phyloP scores from a whole-genome alignment of 129 eudicot genomes.

The Daucus carota region DNA sequence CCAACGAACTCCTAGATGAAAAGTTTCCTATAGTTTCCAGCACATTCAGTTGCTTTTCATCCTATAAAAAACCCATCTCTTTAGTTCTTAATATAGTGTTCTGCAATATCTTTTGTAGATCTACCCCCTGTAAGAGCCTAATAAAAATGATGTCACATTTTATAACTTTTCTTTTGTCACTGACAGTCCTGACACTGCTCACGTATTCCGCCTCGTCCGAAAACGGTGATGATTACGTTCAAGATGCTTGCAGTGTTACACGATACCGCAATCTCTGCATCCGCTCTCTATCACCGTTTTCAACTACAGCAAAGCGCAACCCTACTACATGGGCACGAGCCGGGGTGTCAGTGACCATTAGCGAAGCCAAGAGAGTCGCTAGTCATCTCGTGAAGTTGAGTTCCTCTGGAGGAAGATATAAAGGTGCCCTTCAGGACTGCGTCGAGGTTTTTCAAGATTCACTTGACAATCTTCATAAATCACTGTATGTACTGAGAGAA shows the following conservation, averaged over 20 bases:
- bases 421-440: slow-evolving; percentile 54
- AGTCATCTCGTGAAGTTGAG: slow-evolving; percentile 23
- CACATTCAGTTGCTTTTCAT: slow-evolving; percentile 18
- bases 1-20: slow-evolving; percentile 17
- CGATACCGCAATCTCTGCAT: slow-evolving; percentile 56
- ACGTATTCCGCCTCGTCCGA: slow-evolving; percentile 16
- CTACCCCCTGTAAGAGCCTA: neutral
- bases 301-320: slow-evolving; percentile 48
- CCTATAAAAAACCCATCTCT: slow-evolving; percentile 10
- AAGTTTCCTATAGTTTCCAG: slow-evolving; percentile 7
- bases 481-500: slow-evolving; percentile 57
- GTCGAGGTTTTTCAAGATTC: slow-evolving; percentile 54
- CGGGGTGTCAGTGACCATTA: slow-evolving; percentile 70
- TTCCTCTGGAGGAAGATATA: slow-evolving; percentile 30
- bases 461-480: slow-evolving; percentile 52
- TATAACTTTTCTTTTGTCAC: slow-evolving; percentile 7
- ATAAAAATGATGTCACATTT: slow-evolving; percentile 10
- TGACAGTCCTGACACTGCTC: slow-evolving; percentile 27
- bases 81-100: neutral
- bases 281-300: slow-evolving; percentile 50
- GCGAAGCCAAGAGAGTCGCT: slow-evolving; percentile 50
- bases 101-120: neutral
- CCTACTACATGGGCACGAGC: slow-evolving; percentile 88
- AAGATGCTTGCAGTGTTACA: slow-evolving; percentile 76
- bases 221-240: slow-evolving; percentile 29